A percentile compares a stretch with the other conserved stretches of the same genome.
Conservation (phyloP, 2,329 filamentous ascomycete genomes). For the Penicillium sp. region DNA sequence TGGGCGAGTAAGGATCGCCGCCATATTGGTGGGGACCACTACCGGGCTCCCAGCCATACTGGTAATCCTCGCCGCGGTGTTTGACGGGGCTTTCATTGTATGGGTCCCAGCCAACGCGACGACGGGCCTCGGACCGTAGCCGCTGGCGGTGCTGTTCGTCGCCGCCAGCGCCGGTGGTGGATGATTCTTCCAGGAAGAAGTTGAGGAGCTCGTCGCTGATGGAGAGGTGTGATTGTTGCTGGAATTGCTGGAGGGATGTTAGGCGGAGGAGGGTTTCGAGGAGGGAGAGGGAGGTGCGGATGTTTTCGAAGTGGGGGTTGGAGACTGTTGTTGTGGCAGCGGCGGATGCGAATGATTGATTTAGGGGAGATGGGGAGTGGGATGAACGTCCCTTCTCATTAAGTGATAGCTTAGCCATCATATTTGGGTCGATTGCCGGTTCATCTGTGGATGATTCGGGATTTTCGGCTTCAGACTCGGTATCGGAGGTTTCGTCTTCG, state of each 20-base stretch:
- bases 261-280: slow-evolving; percentile 86
- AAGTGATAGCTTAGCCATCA: slow-evolving; percentile 51
- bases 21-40: slow-evolving; percentile 26
- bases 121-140: slow-evolving; percentile 58
- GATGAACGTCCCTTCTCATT: slow-evolving; percentile 28
- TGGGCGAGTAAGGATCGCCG: slow-evolving; percentile 31
- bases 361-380: slow-evolving; percentile 35
- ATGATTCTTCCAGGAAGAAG: slow-evolving; percentile 75
- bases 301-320: slow-evolving; percentile 52
- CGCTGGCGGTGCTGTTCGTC: slow-evolving; percentile 61
- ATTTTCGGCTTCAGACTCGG: slow-evolving; percentile 47
- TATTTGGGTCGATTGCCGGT: slow-evolving; percentile 41
- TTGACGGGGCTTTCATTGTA: slow-evolving; percentile 71
- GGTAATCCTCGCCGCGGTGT: slow-evolving; percentile 63
- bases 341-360: slow-evolving; percentile 18
- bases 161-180: slow-evolving; percentile 63
- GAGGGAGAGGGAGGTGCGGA: slow-evolving; percentile 71
- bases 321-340: slow-evolving; percentile 32
- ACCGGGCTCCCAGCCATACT: slow-evolving; percentile 43
- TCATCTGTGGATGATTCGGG: slow-evolving; percentile 16
- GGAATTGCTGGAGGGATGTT: slow-evolving; percentile 84
- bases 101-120: slow-evolving; percentile 67
- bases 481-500: slow-evolving; percentile 59
- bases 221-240: slow-evolving; percentile 82
- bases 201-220: slow-evolving; percentile 86